Conservation (phyloP, 371 early-diverging fungal genomes). For the Mucor indicus region DNA sequence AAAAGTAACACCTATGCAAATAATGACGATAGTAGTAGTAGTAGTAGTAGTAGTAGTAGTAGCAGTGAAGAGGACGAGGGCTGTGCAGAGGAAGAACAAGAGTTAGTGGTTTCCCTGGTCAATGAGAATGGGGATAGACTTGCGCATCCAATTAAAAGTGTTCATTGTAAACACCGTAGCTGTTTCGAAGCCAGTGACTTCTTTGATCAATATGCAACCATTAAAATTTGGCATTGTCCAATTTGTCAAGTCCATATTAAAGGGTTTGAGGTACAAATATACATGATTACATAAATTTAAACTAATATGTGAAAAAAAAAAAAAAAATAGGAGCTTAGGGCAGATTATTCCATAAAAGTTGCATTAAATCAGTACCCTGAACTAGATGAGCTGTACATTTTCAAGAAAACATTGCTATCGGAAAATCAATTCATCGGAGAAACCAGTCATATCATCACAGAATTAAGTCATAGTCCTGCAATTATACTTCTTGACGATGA, state of each 20-base stretch:
- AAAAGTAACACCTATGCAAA: not conserved
- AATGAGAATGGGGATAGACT: slow-evolving; percentile 9
- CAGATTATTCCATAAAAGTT: slow-evolving; percentile 12
- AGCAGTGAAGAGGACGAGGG: slow-evolving; percentile 4
- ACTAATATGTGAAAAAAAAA: not conserved
- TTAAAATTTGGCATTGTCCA: slow-evolving; percentile 22
- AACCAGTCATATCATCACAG: slow-evolving; percentile 8
- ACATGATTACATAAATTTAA: too few relatives aligned
- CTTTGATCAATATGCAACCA: slow-evolving; percentile 12
- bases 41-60: not conserved
- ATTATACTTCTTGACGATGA: slow-evolving; percentile 5
- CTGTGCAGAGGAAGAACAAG: not conserved
- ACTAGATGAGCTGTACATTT: slow-evolving; percentile 6
- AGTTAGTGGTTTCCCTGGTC: not conserved
- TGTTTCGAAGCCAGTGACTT: slow-evolving; percentile 20
- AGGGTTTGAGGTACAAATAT: slow-evolving; percentile 11
- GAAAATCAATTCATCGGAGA: slow-evolving; percentile 13
- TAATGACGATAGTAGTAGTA: not conserved
- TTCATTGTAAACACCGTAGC: slow-evolving; percentile 14
- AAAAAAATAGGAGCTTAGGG: slow-evolving; percentile 14
- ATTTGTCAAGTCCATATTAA: slow-evolving; percentile 25
- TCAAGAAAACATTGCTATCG: slow-evolving; percentile 7
- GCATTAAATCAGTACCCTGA: slow-evolving; percentile 7
- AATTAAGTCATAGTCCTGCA: not conserved
- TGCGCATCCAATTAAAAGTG: slow-evolving; percentile 13